Conservation (phyloP, 148 eudicot genomes). For the Chenopodium quinoa region DNA sequence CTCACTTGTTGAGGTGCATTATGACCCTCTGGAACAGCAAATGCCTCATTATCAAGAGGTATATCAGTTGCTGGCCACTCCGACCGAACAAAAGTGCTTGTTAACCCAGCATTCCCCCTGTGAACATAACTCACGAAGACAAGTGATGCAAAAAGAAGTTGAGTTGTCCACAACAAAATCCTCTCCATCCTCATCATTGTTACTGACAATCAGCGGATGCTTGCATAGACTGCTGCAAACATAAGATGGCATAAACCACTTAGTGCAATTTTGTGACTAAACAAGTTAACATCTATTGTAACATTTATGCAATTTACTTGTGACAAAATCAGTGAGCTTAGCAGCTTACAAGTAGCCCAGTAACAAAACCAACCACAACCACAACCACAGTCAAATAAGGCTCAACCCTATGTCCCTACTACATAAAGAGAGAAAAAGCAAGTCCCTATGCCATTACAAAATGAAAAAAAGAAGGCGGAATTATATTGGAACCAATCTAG, state of each 20-base stretch:
- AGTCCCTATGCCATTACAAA: not conserved
- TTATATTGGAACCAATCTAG: not conserved
- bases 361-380: slow-evolving; percentile 1
- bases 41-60: slow-evolving; percentile 74
- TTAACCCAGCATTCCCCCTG: slow-evolving; percentile 58
- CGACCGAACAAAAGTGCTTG: slow-evolving; percentile 69
- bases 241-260: slow-evolving; percentile 2
- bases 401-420: not conserved
- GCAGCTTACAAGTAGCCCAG: not conserved
- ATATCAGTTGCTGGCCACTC: slow-evolving; percentile 85
- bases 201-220: slow-evolving; percentile 29
- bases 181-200: slow-evolving; percentile 37
- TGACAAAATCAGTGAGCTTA: not conserved
- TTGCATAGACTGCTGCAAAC: slow-evolving; percentile 21
- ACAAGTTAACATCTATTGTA: not conserved
- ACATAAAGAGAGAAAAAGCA: not conserved
- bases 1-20: slow-evolving; percentile 95
- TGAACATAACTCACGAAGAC: slow-evolving; percentile 44
- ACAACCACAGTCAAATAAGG: not conserved
- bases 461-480: not conserved
- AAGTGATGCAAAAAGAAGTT: slow-evolving; percentile 38
- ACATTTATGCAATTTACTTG: not conserved
- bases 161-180: slow-evolving; percentile 31
- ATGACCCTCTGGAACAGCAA: slow-evolving; percentile 74
- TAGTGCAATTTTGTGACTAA: not conserved